A percentile compares a stretch with the other conserved stretches of the same genome.
phyloP scores from a whole-genome alignment of 1,139 yeast species.

The Magnusiomyces paraingens region DNA sequence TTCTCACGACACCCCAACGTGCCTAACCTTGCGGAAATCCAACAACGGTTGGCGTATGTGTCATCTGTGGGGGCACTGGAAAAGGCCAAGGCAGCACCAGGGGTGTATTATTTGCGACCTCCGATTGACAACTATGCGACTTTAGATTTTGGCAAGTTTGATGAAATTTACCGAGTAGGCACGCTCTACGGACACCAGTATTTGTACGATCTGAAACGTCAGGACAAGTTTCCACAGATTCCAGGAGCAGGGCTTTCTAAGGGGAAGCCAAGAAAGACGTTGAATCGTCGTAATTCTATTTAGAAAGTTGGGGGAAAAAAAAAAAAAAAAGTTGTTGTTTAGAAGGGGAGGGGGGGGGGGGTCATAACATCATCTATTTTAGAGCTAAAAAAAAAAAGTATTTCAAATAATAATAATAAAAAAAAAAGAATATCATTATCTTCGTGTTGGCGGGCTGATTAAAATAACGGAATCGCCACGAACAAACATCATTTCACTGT shows the following conservation, averaged over 20 bases:
- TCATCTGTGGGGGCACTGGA: slow-evolving; percentile 92
- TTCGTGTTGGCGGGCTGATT: slow-evolving; percentile 41
- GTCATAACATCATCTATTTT: too few relatives aligned
- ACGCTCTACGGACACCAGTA: slow-evolving; percentile 60
- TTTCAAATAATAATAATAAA: background rate
- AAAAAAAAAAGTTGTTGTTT: too few relatives aligned
- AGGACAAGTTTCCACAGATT: slow-evolving; percentile 54
- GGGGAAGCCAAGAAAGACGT: slow-evolving; percentile 26
- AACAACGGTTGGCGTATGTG: slow-evolving; percentile 87
- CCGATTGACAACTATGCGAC: slow-evolving; percentile 92
- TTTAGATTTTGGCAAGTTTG: slow-evolving; percentile 85
- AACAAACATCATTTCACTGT: slow-evolving; percentile 85
- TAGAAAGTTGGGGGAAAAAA: slow-evolving; percentile 25
- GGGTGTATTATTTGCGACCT: slow-evolving; percentile 86
- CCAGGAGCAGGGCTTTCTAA: slow-evolving; percentile 43
- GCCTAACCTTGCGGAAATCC: slow-evolving; percentile 94
- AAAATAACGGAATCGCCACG: slow-evolving; percentile 94
- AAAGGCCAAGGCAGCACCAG: slow-evolving; percentile 74
- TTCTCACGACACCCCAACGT: slow-evolving; percentile 81
- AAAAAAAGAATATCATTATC: background rate
- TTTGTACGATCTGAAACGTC: slow-evolving; percentile 47
- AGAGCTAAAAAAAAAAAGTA: background rate
- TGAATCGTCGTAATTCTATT: slow-evolving; percentile 58
- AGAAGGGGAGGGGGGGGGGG: too few relatives aligned
- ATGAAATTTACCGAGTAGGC: slow-evolving; percentile 82